These are phyloP conservation scores for Abortiporus biennis DNA, from an alignment of 1,284 basidiomycete genomes.

Conservation along the genomic window DNA sequence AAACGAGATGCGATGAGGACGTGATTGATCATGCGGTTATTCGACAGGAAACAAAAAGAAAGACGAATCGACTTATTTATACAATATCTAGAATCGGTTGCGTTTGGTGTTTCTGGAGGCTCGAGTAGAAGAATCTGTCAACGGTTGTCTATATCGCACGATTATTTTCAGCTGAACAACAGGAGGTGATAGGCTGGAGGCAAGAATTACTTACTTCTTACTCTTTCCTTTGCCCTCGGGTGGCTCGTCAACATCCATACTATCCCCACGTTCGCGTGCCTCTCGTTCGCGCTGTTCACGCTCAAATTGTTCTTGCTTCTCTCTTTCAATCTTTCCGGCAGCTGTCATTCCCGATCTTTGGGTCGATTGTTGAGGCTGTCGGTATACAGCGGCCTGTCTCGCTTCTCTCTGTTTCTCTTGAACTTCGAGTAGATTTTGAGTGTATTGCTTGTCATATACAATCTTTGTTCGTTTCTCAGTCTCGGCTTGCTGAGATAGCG, in stretches of 20 bases:
- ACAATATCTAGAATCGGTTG: conserved; percentile 2
- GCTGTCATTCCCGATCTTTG: conserved; percentile 19
- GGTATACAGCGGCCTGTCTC: conserved; percentile 12
- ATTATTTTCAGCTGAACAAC: not conserved
- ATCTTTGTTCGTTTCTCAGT: conserved; percentile 28
- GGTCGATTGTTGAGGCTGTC: not conserved
- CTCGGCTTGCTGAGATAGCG: conserved; percentile 35
- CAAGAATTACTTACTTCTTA: conserved; percentile 39
- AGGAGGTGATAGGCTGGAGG: not conserved
- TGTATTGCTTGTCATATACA: conserved; percentile 40
- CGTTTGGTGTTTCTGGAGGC: conserved; percentile 1
- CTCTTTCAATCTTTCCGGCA: conserved; percentile 18
- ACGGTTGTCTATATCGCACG: conserved; percentile 1
- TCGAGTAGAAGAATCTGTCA: not conserved
- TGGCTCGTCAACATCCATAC: conserved; percentile 49
- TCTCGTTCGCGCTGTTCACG: conserved; percentile 24
- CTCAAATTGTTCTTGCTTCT: conserved; percentile 17
- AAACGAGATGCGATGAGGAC: too few species aligned
- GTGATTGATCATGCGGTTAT: too few species aligned
- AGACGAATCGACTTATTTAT: not conserved
- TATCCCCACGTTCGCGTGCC: conserved; percentile 30
- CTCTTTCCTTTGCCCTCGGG: conserved; percentile 35
- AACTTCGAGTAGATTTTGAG: conserved; percentile 47
- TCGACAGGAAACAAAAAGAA: too few species aligned
- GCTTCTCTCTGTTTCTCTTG: conserved; percentile 42